These are phyloP conservation scores for Vachellia collinsii DNA, from an alignment of 306 rosid species.

Conservation along the genomic window DNA sequence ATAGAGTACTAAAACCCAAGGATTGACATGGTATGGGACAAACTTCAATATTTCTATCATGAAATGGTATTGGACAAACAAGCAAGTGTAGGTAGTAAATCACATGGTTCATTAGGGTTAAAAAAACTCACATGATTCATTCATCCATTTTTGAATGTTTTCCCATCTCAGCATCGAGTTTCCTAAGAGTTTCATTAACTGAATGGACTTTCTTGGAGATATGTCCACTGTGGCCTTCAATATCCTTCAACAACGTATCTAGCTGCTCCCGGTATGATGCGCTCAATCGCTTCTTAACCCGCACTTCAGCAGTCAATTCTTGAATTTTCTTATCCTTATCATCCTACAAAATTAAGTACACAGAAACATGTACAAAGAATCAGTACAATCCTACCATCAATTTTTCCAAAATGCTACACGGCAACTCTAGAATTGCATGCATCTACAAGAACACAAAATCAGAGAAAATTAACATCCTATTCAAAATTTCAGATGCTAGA, in stretches of 20 bases:
- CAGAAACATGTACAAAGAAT: neutral
- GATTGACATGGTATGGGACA: neutral
- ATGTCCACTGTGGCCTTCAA: conserved; percentile 36
- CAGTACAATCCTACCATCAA: neutral
- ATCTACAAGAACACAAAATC: neutral
- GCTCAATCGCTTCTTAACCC: conserved; percentile 38
- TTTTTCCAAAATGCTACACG: neutral
- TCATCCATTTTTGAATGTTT: neutral
- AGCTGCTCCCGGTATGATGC: conserved; percentile 35
- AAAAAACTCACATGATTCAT: neutral
- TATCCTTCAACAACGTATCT: conserved; percentile 32
- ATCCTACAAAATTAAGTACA: conserved; percentile 28
- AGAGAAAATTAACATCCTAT: neutral
- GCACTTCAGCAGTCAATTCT: conserved; percentile 37
- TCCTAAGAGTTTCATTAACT: conserved; percentile 33
- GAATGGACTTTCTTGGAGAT: conserved; percentile 20
- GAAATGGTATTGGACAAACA: neutral
- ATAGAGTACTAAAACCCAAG: neutral
- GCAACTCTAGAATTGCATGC: neutral
- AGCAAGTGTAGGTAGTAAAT: neutral
- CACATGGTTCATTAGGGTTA: neutral
- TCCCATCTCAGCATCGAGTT: conserved; percentile 30
- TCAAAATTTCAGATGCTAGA: neutral
- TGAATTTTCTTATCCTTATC: conserved; percentile 43
- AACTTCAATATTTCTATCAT: neutral